Evolutionary conservation across 306 rosid genomes (phyloP).

Genomic region (Prunus kanzakura): DNA sequence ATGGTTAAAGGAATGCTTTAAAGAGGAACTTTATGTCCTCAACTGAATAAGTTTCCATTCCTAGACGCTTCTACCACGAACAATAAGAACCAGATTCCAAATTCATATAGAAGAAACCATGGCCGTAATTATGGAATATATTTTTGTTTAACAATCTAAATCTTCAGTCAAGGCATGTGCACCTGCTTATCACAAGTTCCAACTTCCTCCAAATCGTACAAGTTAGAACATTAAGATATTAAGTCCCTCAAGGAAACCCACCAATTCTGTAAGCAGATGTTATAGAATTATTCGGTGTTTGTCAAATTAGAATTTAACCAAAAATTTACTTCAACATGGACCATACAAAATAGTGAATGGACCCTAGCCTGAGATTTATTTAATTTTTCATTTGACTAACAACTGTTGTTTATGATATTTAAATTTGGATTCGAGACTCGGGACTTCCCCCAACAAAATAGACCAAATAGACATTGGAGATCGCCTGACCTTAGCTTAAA

Average conservation of each 20-base stretch:
- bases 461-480: no score
- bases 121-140: not conserved
- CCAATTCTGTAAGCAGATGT: not conserved
- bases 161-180: not conserved
- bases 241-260: not conserved
- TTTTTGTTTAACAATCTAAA: no score
- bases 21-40: not conserved
- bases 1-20: not conserved
- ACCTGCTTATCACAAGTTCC: not conserved
- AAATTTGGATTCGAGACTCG: not conserved
- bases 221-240: not conserved
- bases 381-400: not conserved
- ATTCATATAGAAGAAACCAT: not conserved
- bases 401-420: not conserved
- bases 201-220: not conserved
- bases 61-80: not conserved
- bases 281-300: not conserved
- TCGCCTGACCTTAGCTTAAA: not conserved
- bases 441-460: no score
- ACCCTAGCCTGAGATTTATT: not conserved
- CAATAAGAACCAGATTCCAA: constrained; percentile 8
- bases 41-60: not conserved
- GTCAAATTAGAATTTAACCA: not conserved
- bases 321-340: not conserved
- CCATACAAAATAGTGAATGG: not conserved